Evolutionary conservation across 176 grass and related monocot species (phyloP), one percentile per base, ranked within the genome.

Genomic region (Hsuehochloa calcarea): DNA sequence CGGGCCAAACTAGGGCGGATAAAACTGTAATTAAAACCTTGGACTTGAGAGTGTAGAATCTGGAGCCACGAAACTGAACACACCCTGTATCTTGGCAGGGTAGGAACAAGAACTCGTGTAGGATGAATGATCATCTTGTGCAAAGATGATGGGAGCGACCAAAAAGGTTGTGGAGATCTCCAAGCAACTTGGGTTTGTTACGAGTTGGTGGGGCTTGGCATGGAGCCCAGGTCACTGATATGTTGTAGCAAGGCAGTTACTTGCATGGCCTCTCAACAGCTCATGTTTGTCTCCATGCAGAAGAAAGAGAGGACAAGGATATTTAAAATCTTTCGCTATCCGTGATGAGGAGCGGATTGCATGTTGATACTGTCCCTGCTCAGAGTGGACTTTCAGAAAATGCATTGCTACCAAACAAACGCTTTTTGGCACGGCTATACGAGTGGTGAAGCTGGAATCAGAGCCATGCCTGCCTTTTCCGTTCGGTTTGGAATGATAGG

Each of bases 111-210:
- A 84, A 51, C 10, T 0, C 6, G 6, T n/a, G 35, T 52, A 44
- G 13, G 56, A 87, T 52, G 44, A 55, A 65, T 65, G n/a, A 35
- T 8, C 51, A 40, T 20, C 20, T 39, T 15, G 65, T 16, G 26
- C 20, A 56, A 10, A 74, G 27, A 43, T 39, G 59, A 87, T 50
- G 84, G 59, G 60, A 87, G 68, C 84, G 6, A 56, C 67, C 73
- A 23, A 25, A 60, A 61, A 23, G 68, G 81, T 20, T 20, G 60
- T 9, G 0, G 74, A 72, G 74, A 79, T 87, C 70, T 68, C 79
- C 56, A 82, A 67, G 84, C 84, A 79, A 59, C 74, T 66, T 87
- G 84, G 74, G 59, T 43, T 7, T 68, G 74, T 79, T 79, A 39
- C 45, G 45, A 52, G 78, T 68, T 47, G 64, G 63, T 11, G 17